Base-by-base conservation (phyloP, 1,284 basidiomycete genomes). In the Boletellus sp. region DNA sequence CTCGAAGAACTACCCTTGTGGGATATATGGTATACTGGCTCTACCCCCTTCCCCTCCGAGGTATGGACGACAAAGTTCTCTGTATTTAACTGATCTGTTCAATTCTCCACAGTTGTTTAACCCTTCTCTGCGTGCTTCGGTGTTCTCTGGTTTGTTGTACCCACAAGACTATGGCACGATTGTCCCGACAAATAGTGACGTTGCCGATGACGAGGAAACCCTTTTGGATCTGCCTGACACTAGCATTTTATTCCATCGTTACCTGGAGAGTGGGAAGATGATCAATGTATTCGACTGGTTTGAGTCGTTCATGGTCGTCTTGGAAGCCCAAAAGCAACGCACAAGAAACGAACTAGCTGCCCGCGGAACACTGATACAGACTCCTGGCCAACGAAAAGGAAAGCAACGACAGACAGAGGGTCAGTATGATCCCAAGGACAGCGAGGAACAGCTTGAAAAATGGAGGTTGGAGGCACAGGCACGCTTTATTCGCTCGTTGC, bases 221-320 rank as follows among this genome's bases (percentile, higher is more conserved):
- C 63, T 81, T 6, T 79, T 74, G 72, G 71, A 76, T 53, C 73
- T 83, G 47, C 83, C 86, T 0, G 89, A 91, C 60, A 83, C 80
- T 7, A 82, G 78, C 57, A 85, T 91, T 50, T 71, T 90, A n/a
- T 89, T 90, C 69, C 71, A 72, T 40, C 76, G 86, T 18, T 91
- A 89, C 67, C 71, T 85, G 48, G 85, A 90, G 57, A 85, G 85
- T 43, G 87, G 87, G 41, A 82, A 78, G 66, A 80, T 86, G 78
- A 79, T 91, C 67, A 91, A 91, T 60, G 77, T 89, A 2, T 89
- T 86, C 62, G 89, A 91, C 66, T 90, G 88, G 88, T 90, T 82
- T 61, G 81, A 86, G 57, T 77, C 83, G 15, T 91, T 91, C 63
- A 74, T 77, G 33, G 68, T 74, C 26, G 82, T 79, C 36, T 65